A percentile compares a stretch with the other conserved stretches of the same genome.
Evolutionary conservation across 2,329 filamentous ascomycete genomes (phyloP).

Genomic region (Pestalotiopsis sp.): DNA sequence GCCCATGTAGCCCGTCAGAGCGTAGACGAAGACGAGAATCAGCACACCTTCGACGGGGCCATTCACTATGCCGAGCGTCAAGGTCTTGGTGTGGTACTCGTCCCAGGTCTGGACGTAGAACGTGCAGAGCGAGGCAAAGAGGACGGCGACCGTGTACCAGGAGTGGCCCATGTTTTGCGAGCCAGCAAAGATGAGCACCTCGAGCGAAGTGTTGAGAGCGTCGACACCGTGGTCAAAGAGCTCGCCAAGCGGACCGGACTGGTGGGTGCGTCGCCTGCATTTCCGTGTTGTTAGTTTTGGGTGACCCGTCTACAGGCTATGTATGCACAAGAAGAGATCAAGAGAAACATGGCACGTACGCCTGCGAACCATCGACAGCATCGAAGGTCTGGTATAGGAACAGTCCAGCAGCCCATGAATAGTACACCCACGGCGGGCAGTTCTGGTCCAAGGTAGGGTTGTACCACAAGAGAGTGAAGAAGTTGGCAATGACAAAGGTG

Average conservation of each 20-base stretch:
- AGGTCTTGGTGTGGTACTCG: constrained; percentile 95
- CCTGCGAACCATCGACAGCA: constrained; percentile 92
- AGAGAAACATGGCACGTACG: constrained; percentile 56
- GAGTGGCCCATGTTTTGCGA: constrained; percentile 92
- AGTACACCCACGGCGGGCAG: constrained; percentile 94
- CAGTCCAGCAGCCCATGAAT: constrained; percentile 83
- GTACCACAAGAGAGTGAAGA: constrained; percentile 93
- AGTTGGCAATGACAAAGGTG: constrained; percentile 84
- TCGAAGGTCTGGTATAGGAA: constrained; percentile 99
- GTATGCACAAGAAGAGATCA: not conserved
- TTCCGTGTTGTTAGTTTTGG: constrained; percentile 12
- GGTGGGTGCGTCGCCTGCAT: constrained; percentile 76
- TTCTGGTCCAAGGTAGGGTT: constrained; percentile 92
- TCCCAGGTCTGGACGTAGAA: constrained; percentile 99
- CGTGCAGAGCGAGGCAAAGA: constrained; percentile 87
- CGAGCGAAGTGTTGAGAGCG: constrained; percentile 93
- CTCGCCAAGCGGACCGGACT: constrained; percentile 92
- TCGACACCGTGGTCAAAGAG: constrained; percentile 98
- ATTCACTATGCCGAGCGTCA: constrained; percentile 89
- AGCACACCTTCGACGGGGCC: constrained; percentile 95
- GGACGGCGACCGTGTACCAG: constrained; percentile 81
- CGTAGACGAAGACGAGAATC: constrained; percentile 80
- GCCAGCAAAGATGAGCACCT: constrained; percentile 87
- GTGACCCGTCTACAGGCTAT: not conserved
- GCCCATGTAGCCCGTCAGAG: constrained; percentile 80